Evolutionary conservation across 495 filamentous ascomycete genomes (phyloP).

Genomic region (Talaromyces proteolyticus): DNA sequence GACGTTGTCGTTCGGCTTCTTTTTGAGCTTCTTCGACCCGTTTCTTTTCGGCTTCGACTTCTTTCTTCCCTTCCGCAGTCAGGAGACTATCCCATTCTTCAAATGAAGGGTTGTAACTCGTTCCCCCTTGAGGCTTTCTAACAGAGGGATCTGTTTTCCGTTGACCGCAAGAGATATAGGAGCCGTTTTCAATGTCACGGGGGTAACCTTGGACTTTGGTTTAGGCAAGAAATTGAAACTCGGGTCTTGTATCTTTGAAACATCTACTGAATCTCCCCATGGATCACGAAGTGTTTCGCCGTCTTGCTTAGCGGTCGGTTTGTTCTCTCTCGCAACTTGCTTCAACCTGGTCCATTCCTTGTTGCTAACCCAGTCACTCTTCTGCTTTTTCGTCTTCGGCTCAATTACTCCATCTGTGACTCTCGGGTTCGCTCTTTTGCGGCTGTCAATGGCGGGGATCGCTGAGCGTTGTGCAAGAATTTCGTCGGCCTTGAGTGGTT

Average conservation of each 20-base stretch:
- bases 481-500: slow-evolving; percentile 79
- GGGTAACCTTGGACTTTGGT: slow-evolving; percentile 60
- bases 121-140: slow-evolving; percentile 67
- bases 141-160: slow-evolving; percentile 74
- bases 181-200: slow-evolving; percentile 66
- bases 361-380: slow-evolving; percentile 67
- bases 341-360: slow-evolving; percentile 76
- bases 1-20: slow-evolving; percentile 46
- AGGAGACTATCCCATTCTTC: slow-evolving; percentile 76
- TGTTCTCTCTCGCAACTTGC: slow-evolving; percentile 67
- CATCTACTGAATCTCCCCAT: slow-evolving; percentile 57
- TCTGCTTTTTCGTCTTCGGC: slow-evolving; percentile 61
- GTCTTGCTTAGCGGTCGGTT: slow-evolving; percentile 47
- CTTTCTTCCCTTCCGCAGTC: slow-evolving; percentile 66
- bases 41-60: slow-evolving; percentile 72
- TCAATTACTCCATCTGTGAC: slow-evolving; percentile 63
- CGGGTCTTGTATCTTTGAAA: slow-evolving; percentile 36
- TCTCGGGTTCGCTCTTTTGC: slow-evolving; percentile 60
- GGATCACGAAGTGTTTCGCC: slow-evolving; percentile 63
- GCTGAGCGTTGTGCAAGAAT: slow-evolving; percentile 82
- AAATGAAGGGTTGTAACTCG: slow-evolving; percentile 87
- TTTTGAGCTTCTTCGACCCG: slow-evolving; percentile 62
- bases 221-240: slow-evolving; percentile 57
- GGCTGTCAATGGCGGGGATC: slow-evolving; percentile 65
- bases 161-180: slow-evolving; percentile 75